These are phyloP conservation scores for Clonostachys rhizophaga DNA, from an alignment of 2,329 filamentous ascomycete genomes.

Conservation along the genomic window DNA sequence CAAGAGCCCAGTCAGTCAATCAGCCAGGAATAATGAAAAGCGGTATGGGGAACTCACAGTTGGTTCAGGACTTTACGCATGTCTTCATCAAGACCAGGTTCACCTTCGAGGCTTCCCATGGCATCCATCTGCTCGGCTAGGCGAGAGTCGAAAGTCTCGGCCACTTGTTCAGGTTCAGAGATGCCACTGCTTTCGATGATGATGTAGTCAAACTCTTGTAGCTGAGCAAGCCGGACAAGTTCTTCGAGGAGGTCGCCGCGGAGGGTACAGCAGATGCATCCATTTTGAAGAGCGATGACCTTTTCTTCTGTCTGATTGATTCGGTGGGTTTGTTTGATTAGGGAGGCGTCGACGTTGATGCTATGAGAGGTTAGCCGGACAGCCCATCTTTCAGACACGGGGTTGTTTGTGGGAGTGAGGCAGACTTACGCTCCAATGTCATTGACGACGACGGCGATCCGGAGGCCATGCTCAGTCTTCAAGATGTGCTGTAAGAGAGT, in stretches of 20 bases:
- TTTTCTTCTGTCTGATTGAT: conserved; percentile 58
- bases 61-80: conserved; percentile 27
- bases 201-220: conserved; percentile 64
- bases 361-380: conserved; percentile 16
- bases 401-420: not conserved
- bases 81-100: conserved; percentile 20
- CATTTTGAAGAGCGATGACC: conserved; percentile 64
- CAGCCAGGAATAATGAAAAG: not conserved
- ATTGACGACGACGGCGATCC: conserved; percentile 70
- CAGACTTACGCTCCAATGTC: conserved; percentile 56
- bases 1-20: not conserved
- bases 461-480: conserved; percentile 60
- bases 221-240: conserved; percentile 57
- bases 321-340: conserved; percentile 51
- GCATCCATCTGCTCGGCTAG: conserved; percentile 41
- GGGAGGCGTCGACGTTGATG: conserved; percentile 60
- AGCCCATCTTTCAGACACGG: not conserved
- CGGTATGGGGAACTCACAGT: conserved; percentile 15
- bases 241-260: conserved; percentile 68
- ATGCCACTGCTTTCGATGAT: conserved; percentile 69
- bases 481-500: conserved; percentile 67
- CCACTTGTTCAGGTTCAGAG: conserved; percentile 69
- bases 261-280: conserved; percentile 73
- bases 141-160: conserved; percentile 63
- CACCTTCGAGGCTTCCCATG: conserved; percentile 16